Evolutionary conservation across 169 alveolate species (phyloP).

Genomic region (Eimeria nieschulzi): DNA sequence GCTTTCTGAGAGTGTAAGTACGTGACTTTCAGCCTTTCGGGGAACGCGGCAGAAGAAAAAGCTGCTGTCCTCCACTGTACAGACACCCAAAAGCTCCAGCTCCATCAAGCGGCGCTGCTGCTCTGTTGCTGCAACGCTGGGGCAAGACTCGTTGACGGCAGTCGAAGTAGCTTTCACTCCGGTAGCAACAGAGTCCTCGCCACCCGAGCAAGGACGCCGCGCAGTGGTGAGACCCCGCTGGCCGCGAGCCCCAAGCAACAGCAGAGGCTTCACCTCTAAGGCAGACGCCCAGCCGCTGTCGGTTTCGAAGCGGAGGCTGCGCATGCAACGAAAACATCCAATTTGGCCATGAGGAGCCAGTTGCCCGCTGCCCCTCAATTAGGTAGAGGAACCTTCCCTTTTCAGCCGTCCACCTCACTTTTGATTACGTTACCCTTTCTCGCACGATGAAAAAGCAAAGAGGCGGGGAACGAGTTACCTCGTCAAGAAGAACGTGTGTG

Average conservation of each 20-base stretch:
- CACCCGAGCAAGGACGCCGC: background rate
- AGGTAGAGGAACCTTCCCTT: too few species aligned
- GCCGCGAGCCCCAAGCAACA: slow-evolving; percentile 31
- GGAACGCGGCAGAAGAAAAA: slow-evolving; percentile 37
- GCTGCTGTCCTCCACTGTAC: background rate
- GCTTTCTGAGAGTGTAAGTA: slow-evolving; percentile 5
- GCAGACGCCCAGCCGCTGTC: slow-evolving; percentile 56
- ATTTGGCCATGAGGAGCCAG: background rate
- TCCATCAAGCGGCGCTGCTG: slow-evolving; percentile 43
- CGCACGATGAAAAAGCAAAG: too few species aligned
- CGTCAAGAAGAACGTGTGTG: too few species aligned
- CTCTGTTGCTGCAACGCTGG: background rate
- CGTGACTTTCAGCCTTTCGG: background rate
- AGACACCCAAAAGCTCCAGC: slow-evolving; percentile 28
- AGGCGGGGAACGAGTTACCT: too few species aligned
- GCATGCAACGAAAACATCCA: background rate
- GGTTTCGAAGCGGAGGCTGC: slow-evolving; percentile 61
- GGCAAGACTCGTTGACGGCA: background rate
- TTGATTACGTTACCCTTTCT: too few species aligned
- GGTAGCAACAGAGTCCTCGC: background rate
- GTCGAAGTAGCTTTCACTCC: background rate
- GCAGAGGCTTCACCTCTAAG: slow-evolving; percentile 45
- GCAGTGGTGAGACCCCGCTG: background rate
- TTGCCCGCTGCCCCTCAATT: too few species aligned
- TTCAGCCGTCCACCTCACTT: too few species aligned